Percentiles rank a stretch among this genome's conserved stretches.
These are phyloP conservation scores for Calamus simplicifolius DNA, from an alignment of 176 grass and related monocot genomes.

Conservation along the genomic window DNA sequence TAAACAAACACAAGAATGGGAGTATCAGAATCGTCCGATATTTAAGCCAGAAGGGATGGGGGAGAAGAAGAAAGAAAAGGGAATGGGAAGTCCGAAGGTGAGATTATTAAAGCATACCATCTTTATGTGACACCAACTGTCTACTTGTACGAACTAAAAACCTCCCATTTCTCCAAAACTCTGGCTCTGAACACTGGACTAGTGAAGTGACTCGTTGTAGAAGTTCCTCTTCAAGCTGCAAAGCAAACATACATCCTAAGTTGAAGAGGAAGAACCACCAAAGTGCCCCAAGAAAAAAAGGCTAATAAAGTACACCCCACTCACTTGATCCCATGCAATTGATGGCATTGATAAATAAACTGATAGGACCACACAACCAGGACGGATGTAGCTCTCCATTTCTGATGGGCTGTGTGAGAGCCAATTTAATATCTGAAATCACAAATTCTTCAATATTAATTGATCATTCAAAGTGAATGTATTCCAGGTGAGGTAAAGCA, in stretches of 20 bases:
- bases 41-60: not conserved
- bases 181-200: constrained; percentile 52
- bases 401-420: constrained; percentile 9
- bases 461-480: not conserved
- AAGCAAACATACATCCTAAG: not conserved
- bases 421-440: constrained; percentile 10
- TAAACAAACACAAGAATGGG: too few species aligned
- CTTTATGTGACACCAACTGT: constrained; percentile 82
- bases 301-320: constrained; percentile 1
- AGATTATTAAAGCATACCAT: constrained; percentile 35
- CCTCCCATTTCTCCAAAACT: constrained; percentile 89
- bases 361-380: constrained; percentile 14
- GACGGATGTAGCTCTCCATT: constrained; percentile 12
- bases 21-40: not conserved
- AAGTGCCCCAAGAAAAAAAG: too few species aligned
- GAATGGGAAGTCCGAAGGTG: not conserved
- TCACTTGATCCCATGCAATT: constrained; percentile 40
- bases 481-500: too few species aligned
- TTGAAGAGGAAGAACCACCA: too few species aligned
- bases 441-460: not conserved
- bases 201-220: constrained; percentile 56
- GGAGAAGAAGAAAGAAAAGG: not conserved
- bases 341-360: constrained; percentile 8
- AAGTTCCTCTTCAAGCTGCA: constrained; percentile 85
- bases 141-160: constrained; percentile 84